These are phyloP conservation scores for Mycosphaerella sp. DNA, from an alignment of 2,329 filamentous ascomycete species.

Conservation along the genomic window DNA sequence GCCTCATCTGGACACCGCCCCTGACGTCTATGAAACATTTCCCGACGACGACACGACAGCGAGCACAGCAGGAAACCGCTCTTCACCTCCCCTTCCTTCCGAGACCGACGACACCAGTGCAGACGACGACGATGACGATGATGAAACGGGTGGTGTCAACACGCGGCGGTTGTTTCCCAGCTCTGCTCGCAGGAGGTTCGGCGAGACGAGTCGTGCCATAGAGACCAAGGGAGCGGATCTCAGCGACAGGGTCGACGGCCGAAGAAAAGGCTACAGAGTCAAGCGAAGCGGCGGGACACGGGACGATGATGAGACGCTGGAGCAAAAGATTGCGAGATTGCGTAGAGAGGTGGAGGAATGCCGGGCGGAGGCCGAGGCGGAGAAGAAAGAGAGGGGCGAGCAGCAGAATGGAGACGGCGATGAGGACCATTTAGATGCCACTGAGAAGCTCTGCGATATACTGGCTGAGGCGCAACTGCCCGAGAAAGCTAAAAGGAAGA, in stretches of 20 bases:
- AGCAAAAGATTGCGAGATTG: conserved; percentile 72
- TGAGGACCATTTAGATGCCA: conserved; percentile 1
- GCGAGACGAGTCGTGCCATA: conserved; percentile 56
- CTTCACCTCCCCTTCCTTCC: conserved; percentile 15
- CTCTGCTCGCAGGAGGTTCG: conserved; percentile 73
- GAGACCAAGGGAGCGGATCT: conserved; percentile 78
- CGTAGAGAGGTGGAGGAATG: conserved; percentile 69
- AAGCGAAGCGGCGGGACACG: conserved; percentile 60
- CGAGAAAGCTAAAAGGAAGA: conserved; percentile 3
- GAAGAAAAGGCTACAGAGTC: conserved; percentile 73
- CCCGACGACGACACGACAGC: conserved; percentile 34
- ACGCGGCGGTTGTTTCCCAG: conserved; percentile 68
- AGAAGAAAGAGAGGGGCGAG: conserved; percentile 35
- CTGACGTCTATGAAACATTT: conserved; percentile 97
- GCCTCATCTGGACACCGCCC: conserved; percentile 60
- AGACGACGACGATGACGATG: conserved; percentile 50
- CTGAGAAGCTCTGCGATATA: conserved; percentile 6
- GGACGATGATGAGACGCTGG: conserved; percentile 69
- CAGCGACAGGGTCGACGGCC: conserved; percentile 77
- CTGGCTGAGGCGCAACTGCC: conserved; percentile 5
- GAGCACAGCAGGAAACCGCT: conserved; percentile 15
- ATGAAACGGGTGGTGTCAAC: conserved; percentile 55
- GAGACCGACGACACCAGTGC: conserved; percentile 19
- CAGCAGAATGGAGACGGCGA: conserved; percentile 43
- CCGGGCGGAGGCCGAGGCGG: conserved; percentile 41